These are phyloP conservation scores for Gossypium arboreum DNA, from an alignment of 345 rosid genomes.

Conservation along the genomic window DNA sequence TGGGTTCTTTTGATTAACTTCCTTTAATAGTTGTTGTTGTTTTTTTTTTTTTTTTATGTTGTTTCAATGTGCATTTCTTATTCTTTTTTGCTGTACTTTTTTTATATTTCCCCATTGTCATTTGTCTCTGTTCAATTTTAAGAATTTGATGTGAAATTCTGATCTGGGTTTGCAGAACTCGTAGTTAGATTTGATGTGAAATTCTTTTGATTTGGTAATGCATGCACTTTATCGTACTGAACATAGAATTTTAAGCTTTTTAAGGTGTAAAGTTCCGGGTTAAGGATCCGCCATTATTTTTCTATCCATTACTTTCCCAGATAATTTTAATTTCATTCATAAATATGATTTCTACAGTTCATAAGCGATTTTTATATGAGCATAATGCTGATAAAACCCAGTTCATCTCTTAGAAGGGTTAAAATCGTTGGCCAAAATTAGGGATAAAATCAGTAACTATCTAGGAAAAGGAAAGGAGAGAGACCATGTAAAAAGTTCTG, in stretches of 20 bases:
- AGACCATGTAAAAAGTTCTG: not conserved
- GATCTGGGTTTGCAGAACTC: constrained; percentile 3
- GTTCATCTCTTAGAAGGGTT: constrained; percentile 1
- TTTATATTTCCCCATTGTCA: not conserved
- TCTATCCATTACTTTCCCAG: no score
- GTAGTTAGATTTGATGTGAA: constrained; percentile 1
- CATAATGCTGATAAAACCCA: not conserved
- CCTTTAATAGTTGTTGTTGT: not conserved
- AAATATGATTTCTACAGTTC: not conserved
- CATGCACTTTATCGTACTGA: not conserved
- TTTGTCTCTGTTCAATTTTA: not conserved
- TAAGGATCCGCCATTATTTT: not conserved
- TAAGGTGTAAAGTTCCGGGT: not conserved
- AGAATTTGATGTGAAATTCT: not conserved
- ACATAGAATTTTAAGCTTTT: not conserved
- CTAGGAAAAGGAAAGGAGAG: not conserved
- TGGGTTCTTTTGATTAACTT: not conserved
- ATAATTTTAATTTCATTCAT: not conserved
- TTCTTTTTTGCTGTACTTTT: not conserved
- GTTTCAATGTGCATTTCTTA: not conserved
- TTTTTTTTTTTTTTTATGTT: not conserved
- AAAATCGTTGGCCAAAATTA: not conserved
- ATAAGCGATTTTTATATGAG: not conserved
- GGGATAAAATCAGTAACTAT: not conserved
- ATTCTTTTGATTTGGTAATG: not conserved